Evolutionary conservation across 352 stramenopile species (phyloP).

Genomic region (Plasmopara halstedii): DNA sequence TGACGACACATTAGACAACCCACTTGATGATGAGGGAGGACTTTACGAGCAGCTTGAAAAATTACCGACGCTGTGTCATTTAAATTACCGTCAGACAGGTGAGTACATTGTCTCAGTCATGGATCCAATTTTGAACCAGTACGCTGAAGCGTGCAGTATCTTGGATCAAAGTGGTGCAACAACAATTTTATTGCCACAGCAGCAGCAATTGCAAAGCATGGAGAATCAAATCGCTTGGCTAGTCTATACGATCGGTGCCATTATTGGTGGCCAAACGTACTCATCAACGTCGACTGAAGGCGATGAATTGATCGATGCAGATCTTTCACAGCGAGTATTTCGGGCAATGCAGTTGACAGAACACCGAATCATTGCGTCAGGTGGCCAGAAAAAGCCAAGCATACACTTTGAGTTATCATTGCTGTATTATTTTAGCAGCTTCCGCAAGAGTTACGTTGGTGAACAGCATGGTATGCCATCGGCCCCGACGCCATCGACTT

Average conservation of each 20-base stretch:
- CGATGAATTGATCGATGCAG: conserved; percentile 93
- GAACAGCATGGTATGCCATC: conserved; percentile 87
- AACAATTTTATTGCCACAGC: conserved; percentile 22
- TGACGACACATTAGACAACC: conserved; percentile 94
- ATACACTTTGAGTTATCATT: conserved; percentile 92
- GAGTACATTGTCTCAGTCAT: conserved; percentile 92
- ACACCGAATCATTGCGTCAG: conserved; percentile 88
- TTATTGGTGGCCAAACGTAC: conserved; percentile 95
- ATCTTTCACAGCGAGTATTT: conserved; percentile 93
- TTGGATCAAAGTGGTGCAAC: conserved; percentile 52
- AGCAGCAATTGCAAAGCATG: conserved; percentile 72
- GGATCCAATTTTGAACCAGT: conserved; percentile 92
- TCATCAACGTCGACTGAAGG: conserved; percentile 88
- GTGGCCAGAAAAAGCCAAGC: conserved; percentile 79
- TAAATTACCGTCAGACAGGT: conserved; percentile 92
- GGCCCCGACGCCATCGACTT: conserved; percentile 41
- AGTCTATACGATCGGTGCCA: conserved; percentile 93
- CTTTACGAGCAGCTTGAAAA: conserved; percentile 96
- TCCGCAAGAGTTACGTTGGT: conserved; percentile 88
- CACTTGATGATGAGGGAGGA: conserved; percentile 93
- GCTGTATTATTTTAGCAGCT: conserved; percentile 96
- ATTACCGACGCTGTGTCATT: conserved; percentile 94
- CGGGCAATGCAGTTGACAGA: conserved; percentile 95
- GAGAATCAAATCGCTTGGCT: conserved; percentile 97
- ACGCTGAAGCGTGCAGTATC: conserved; percentile 85